Percentiles rank a stretch among this genome's conserved stretches.
Evolutionary conservation across 345 rosid species (phyloP).

Genomic region (Carallia pectinifolia): DNA sequence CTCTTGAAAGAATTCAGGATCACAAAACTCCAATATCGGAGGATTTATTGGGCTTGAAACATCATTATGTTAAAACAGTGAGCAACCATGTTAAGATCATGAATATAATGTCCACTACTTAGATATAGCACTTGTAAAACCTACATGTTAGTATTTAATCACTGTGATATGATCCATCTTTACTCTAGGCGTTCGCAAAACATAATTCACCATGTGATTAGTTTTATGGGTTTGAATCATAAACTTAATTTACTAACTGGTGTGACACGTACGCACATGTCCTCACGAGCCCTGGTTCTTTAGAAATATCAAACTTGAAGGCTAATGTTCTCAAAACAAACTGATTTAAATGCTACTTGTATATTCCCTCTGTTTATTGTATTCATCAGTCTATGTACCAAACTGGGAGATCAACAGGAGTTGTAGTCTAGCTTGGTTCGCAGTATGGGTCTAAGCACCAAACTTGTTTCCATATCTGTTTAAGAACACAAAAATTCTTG

Average conservation of each 20-base stretch:
- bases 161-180: background rate
- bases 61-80: slow-evolving; percentile 58
- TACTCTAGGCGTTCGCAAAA: slow-evolving; percentile 6
- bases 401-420: background rate
- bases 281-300: slow-evolving; percentile 3
- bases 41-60: slow-evolving; percentile 68
- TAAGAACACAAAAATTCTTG: slow-evolving; percentile 21
- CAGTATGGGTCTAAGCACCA: slow-evolving; percentile 23
- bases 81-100: slow-evolving; percentile 1
- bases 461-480: slow-evolving; percentile 28
- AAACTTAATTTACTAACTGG: slow-evolving; percentile 19
- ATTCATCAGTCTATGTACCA: background rate
- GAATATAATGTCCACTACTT: background rate
- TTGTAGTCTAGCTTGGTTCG: slow-evolving; percentile 3
- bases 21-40: slow-evolving; percentile 61
- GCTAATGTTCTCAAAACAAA: slow-evolving; percentile 17
- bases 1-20: slow-evolving; percentile 61
- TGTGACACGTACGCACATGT: background rate
- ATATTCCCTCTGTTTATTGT: background rate
- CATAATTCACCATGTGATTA: slow-evolving; percentile 17
- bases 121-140: background rate
- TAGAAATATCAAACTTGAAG: background rate
- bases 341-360: background rate
- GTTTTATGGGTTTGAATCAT: slow-evolving; percentile 23
- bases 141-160: background rate